phyloP scores from a whole-genome alignment of 2,329 filamentous ascomycete genomes.

The Hypoxylon rubiginosum region DNA sequence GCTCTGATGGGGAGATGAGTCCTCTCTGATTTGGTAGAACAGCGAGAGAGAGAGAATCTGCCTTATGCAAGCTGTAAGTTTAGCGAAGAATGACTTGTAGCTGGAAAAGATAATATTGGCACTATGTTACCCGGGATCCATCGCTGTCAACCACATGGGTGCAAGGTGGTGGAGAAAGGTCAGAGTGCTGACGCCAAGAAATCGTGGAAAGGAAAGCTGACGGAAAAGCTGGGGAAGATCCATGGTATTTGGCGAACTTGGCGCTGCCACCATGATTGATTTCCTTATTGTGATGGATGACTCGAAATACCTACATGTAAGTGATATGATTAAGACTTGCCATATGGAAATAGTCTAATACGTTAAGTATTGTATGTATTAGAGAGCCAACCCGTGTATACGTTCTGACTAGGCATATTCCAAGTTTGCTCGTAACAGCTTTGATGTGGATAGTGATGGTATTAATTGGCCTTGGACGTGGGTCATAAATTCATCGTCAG shows the following conservation, averaged over 20 bases:
- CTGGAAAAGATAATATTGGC: background rate
- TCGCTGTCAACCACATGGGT: conserved; percentile 1
- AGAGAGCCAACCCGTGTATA: background rate
- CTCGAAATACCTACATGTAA: background rate
- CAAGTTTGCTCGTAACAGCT: background rate
- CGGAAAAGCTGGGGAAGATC: conserved; percentile 2
- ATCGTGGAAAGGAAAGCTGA: background rate
- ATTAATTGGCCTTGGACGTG: background rate
- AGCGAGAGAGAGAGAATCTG: background rate
- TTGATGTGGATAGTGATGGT: background rate
- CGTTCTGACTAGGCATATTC: background rate
- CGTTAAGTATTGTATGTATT: background rate
- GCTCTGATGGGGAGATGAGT: background rate
- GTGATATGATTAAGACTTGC: background rate
- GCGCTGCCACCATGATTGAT: background rate
- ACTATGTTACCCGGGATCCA: background rate
- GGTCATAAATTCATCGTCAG: background rate
- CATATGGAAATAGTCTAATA: background rate
- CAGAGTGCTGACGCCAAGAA: conserved; percentile 13
- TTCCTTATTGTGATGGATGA: background rate
- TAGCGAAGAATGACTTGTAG: background rate
- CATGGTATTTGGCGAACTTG: background rate
- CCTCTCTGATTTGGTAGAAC: conserved; percentile 4
- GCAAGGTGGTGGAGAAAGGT: background rate
- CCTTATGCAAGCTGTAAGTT: background rate